phyloP scores from a whole-genome alignment of 2,329 filamentous ascomycete genomes.

The Venturia aucupariae region DNA sequence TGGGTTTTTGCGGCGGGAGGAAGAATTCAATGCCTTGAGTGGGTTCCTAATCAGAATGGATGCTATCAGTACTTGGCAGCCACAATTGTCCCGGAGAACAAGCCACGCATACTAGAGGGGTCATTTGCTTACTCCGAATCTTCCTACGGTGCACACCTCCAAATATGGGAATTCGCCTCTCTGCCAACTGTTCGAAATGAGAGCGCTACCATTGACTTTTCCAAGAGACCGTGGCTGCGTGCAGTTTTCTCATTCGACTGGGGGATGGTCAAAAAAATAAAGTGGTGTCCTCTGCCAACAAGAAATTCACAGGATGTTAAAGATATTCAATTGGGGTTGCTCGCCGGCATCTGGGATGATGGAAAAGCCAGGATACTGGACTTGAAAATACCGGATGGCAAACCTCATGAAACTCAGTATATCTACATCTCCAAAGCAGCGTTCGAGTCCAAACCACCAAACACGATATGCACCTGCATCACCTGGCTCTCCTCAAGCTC shows the following conservation, averaged over 20 bases:
- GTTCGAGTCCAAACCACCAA: slow-evolving; percentile 42
- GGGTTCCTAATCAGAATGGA: slow-evolving; percentile 33
- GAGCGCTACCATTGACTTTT: slow-evolving; percentile 35
- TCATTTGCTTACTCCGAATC: slow-evolving; percentile 37
- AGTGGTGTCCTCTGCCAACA: slow-evolving; percentile 45
- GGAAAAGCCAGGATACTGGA: slow-evolving; percentile 47
- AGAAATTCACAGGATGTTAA: slow-evolving; percentile 23
- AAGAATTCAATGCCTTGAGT: slow-evolving; percentile 41
- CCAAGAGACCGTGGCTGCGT: slow-evolving; percentile 35
- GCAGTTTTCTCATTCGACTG: slow-evolving; percentile 48
- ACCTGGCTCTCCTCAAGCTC: slow-evolving; percentile 48
- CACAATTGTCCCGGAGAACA: slow-evolving; percentile 20
- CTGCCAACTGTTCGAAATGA: slow-evolving; percentile 20
- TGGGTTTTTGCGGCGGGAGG: slow-evolving; percentile 51
- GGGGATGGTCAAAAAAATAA: slow-evolving; percentile 45
- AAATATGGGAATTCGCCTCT: slow-evolving; percentile 49
- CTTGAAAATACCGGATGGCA: slow-evolving; percentile 26
- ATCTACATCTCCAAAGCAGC: slow-evolving; percentile 38
- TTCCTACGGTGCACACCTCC: slow-evolving; percentile 42
- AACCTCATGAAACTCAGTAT: slow-evolving; percentile 19
- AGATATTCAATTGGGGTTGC: slow-evolving; percentile 37
- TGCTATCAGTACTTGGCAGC: slow-evolving; percentile 49
- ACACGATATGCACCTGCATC: slow-evolving; percentile 46
- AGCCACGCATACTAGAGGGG: slow-evolving; percentile 28
- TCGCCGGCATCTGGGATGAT: slow-evolving; percentile 51